Base-by-base conservation (phyloP, 2,329 filamentous ascomycete genomes). In the Diplodia mutila region DNA sequence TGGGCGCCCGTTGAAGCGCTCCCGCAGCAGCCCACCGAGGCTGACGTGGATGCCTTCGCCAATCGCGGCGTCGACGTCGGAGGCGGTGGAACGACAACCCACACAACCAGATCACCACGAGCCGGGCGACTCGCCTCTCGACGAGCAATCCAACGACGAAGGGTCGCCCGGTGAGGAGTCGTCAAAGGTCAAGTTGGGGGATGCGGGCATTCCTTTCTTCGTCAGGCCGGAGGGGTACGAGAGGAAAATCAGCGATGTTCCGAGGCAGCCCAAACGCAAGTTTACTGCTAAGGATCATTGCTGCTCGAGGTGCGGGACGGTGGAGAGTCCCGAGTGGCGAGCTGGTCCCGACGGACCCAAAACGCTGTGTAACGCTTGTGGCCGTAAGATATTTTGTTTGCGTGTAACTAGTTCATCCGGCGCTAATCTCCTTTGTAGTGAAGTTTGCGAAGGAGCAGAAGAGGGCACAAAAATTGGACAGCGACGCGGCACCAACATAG, bases 341-440 rank as follows among this genome's bases (percentile, higher is more conserved):
- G 97, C 97, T 78, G 94, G 94, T 0, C 94, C 94, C 0, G 92
- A 88, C 70, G 94, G 94, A 2, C 94, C 94, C 1, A 97, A 98
- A 79, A 97, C 94, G 11, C 82, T 98, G 14, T 98, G 94, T 80
- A 98, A 98, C 81, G 94, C 94, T 8, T 98, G 94, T 77, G 94
- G 94, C 88, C 91, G 86, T 86, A 73, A 80, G 84, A 32, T 7
- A 12, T 32, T 21, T n/a, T 32, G 21, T 49, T 23, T 49, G 39
- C 25, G 11, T 23, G 25, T 49, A 18, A 4, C 29, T 21, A 27
- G 21, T 18, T 11, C 39, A 39, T 34, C 25, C n/a, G 25, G 11
- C n/a, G 57, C 57, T 61, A 61, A 61, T 49, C 11, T 21, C 11
- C 8, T n/a, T 49, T 21, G 21, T 49, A 61, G 57, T 61, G 5